These are phyloP conservation scores for Alternaria infectoria DNA, from an alignment of 2,329 filamentous ascomycete genomes.

Conservation along the genomic window DNA sequence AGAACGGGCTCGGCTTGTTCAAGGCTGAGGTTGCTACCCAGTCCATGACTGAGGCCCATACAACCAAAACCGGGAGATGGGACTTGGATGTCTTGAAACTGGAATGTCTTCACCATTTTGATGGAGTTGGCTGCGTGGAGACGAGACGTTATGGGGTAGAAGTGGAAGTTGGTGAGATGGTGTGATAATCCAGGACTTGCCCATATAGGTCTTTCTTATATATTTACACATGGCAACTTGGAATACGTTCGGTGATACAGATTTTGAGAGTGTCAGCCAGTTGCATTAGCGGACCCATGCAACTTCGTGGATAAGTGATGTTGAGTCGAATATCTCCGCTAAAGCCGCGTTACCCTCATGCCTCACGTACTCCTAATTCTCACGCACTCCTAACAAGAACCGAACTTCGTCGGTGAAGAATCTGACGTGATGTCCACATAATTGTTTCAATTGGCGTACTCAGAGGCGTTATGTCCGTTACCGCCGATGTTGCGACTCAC, in stretches of 20 bases:
- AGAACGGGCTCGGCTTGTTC: slow-evolving; percentile 57
- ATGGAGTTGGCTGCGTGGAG: not conserved
- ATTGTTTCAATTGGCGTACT: not conserved
- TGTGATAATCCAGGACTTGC: not conserved
- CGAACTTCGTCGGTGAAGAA: not conserved
- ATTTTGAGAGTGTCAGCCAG: not conserved
- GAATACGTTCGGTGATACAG: not conserved
- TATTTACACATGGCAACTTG: not conserved
- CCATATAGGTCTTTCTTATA: not conserved
- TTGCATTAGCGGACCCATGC: not conserved
- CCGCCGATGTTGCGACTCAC: not conserved
- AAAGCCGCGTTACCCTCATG: not conserved
- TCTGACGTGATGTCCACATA: not conserved
- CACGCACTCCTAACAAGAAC: not conserved
- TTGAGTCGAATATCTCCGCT: not conserved
- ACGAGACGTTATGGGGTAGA: not conserved
- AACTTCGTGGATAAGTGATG: not conserved
- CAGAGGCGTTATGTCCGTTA: not conserved
- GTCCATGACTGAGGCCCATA: slow-evolving; percentile 59
- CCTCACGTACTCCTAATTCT: not conserved
- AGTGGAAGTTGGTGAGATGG: not conserved
- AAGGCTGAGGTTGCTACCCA: slow-evolving; percentile 52
- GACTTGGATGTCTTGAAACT: slow-evolving; percentile 45
- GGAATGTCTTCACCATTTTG: slow-evolving; percentile 28
- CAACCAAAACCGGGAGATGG: slow-evolving; percentile 60